Base-by-base conservation (phyloP, 345 rosid species). In the Brassica incana region DNA sequence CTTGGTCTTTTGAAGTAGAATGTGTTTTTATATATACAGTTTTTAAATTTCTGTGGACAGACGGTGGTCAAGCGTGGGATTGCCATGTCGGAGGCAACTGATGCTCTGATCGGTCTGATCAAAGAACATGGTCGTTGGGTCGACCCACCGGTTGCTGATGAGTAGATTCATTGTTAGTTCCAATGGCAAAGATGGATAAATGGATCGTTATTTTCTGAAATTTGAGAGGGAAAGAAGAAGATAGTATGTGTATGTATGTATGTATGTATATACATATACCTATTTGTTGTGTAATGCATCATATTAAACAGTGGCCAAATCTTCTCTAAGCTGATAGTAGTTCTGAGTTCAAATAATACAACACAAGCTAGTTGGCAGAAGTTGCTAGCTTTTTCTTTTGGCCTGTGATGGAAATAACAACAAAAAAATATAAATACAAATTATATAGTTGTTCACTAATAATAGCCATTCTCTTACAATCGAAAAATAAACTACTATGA, bases 81-180 rank as follows among this genome's bases (percentile, higher is more conserved):
- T 10, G 97, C 87, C 12, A 95, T 93, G 99, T 90, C 88, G 65
- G 84, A 59, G 18, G 98, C 99, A 25, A 93, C 98, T 0, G 93
- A 91, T 69, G 98, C 99, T 18, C 78, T 93, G 83, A 95, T 95
- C 77, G 88, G 92, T 80, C 90, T 95, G 50, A 91, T 95, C 69
- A 95, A 93, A 85, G 99, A 93, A 69, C 88, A 95, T 14, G 97
- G 96, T n/a, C 97, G 97, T 30, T 90, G 98, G 98, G 92, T 84
- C 1, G 92, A 93, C 18, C 95, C 97, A 36, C 87, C 97, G 0
- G 70, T 82, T 12, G 95, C 88, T 66, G 98, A 88, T 10, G 83
- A 81, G 70, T 76, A 76, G 71, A 67, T 23, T 25, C 15, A 7
- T 38, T 30, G 73, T 67, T 5, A 16, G 48, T 77, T 14, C 33